phyloP scores from a whole-genome alignment of 495 filamentous ascomycete species.

The Lasiosphaeria ovina region DNA sequence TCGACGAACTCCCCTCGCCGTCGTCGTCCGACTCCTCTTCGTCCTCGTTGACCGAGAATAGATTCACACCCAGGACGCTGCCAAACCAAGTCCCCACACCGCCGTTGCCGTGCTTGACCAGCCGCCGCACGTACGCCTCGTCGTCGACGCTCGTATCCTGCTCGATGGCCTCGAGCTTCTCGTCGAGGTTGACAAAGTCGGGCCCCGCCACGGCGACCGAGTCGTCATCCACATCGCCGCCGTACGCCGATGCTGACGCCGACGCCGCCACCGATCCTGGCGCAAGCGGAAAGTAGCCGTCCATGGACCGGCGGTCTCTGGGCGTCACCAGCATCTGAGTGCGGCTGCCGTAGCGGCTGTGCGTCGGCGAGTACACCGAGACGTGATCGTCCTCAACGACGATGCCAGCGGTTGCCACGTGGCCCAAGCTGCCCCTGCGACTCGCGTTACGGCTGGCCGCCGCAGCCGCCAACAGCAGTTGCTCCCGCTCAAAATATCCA shows the following conservation, averaged over 20 bases:
- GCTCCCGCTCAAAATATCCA: conserved; percentile 35
- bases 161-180: conserved; percentile 42
- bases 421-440: conserved; percentile 30
- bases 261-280: background rate
- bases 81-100: conserved; percentile 77
- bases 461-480: conserved; percentile 14
- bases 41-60: conserved; percentile 68
- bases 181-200: conserved; percentile 59
- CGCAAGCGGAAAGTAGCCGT: conserved; percentile 18
- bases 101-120: conserved; percentile 59
- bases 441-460: conserved; percentile 12
- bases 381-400: conserved; percentile 23
- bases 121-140: conserved; percentile 53
- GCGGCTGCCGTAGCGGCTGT: conserved; percentile 44
- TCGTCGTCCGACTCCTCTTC: conserved; percentile 50
- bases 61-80: conserved; percentile 67
- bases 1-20: conserved; percentile 40
- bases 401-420: conserved; percentile 15
- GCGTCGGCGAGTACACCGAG: conserved; percentile 35
- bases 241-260: conserved; percentile 2
- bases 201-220: conserved; percentile 44
- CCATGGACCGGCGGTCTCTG: conserved; percentile 28
- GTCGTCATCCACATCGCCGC: conserved; percentile 30
- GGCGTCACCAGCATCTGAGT: conserved; percentile 32
- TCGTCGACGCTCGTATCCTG: conserved; percentile 40